Evolutionary conservation across 2,329 filamentous ascomycete genomes (phyloP).

Genomic region (Pseudogymnoascus destructans): DNA sequence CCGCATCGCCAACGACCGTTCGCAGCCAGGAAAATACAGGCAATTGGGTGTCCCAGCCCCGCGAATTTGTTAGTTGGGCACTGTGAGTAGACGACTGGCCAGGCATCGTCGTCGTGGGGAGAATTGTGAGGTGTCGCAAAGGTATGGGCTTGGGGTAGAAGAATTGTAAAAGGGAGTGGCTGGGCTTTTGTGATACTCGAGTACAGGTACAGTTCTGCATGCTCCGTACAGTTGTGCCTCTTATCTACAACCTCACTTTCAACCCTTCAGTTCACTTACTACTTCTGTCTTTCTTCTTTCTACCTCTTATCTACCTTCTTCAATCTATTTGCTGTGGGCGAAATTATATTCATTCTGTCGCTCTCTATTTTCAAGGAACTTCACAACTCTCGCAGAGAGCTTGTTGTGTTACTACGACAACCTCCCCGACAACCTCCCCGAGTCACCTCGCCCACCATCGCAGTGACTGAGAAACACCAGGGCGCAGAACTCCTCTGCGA

Average conservation of each 20-base stretch:
- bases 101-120: background rate
- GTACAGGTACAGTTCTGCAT: background rate
- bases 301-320: background rate
- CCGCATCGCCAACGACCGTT: background rate
- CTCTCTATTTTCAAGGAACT: background rate
- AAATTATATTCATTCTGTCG: conserved; percentile 3
- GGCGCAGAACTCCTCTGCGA: conserved; percentile 8
- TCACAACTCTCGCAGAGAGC: background rate
- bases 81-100: background rate
- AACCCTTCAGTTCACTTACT: background rate
- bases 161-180: background rate
- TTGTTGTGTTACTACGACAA: background rate
- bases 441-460: background rate
- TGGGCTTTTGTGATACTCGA: conserved; percentile 4
- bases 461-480: background rate
- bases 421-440: background rate
- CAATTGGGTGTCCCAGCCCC: conserved; percentile 4
- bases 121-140: background rate
- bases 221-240: background rate
- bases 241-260: conserved; percentile 3
- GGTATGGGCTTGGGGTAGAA: background rate
- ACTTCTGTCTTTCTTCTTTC: background rate
- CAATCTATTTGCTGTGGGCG: background rate
- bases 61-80: background rate
- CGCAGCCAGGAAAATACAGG: conserved; percentile 1